These are phyloP conservation scores for Hondaea fermentalgiana DNA, from an alignment of 108 stramenopile species.

Conservation along the genomic window DNA sequence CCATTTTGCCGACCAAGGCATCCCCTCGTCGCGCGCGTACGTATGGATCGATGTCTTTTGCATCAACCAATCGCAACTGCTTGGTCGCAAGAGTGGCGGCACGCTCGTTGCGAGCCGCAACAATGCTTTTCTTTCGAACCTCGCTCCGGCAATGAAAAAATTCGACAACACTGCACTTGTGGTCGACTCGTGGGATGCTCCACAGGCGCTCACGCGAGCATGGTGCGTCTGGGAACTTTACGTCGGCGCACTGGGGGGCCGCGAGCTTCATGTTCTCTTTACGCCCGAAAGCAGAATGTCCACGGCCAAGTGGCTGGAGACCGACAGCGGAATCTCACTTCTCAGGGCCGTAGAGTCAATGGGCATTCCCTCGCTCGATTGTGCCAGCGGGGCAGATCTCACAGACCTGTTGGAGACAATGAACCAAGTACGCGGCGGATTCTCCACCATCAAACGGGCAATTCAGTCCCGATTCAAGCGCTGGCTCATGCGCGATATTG, in stretches of 20 bases:
- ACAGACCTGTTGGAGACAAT: not conserved
- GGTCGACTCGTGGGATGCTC: not conserved
- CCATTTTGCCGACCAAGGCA: not conserved
- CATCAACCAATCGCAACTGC: not conserved
- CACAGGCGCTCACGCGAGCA: not conserved
- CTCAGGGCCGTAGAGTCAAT: not conserved
- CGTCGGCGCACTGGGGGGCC: not conserved
- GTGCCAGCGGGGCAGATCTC: not conserved
- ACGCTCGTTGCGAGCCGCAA: not conserved
- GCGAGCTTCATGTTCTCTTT: not conserved
- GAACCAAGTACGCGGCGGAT: not conserved
- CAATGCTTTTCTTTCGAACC: not conserved
- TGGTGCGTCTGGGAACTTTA: not conserved
- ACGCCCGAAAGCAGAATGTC: not conserved
- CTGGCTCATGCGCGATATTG: not conserved
- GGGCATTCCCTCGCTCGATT: not conserved
- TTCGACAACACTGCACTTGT: not conserved
- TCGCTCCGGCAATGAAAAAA: not conserved
- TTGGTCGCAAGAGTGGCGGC: not conserved
- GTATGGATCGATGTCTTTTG: not conserved
- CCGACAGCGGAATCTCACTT: not conserved
- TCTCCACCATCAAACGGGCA: not conserved
- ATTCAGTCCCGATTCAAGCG: not conserved
- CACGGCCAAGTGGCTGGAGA: not conserved
- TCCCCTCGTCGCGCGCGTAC: not conserved